Conservation (phyloP, 1,139 yeast genomes). For the Magnusiomyces fungicola region DNA sequence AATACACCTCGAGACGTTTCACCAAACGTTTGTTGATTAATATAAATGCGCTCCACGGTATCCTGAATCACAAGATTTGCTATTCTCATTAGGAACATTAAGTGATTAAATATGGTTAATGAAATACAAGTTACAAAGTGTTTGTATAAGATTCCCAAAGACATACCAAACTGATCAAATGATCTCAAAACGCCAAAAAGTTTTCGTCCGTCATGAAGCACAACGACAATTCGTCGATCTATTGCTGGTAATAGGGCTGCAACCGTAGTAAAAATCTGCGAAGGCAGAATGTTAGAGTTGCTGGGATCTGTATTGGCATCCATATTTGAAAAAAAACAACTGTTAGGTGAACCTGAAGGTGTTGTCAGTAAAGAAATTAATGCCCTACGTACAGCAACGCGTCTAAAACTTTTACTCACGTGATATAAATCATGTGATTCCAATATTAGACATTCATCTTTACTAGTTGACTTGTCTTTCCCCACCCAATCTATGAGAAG, state of each 20-base stretch:
- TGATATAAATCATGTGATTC: no score
- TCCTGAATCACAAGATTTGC: conserved; percentile 91
- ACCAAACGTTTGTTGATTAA: conserved; percentile 52
- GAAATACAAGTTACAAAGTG: neutral
- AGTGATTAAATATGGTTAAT: neutral
- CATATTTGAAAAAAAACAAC: neutral
- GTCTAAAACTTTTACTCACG: no score
- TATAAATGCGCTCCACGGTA: conserved; percentile 77
- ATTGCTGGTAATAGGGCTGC: conserved; percentile 94
- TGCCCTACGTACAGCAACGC: no score
- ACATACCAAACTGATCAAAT: conserved; percentile 73
- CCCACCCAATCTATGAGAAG: no score
- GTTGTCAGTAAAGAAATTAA: no score
- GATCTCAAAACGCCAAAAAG: conserved; percentile 88
- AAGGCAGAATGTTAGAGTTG: conserved; percentile 28
- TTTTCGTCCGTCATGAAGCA: conserved; percentile 84
- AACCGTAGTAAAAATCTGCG: conserved; percentile 89
- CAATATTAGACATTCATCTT: no score
- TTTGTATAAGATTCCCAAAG: neutral
- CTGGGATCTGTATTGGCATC: neutral
- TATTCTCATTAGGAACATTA: conserved; percentile 8
- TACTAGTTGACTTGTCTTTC: no score
- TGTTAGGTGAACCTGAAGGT: no score
- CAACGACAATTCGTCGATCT: conserved; percentile 74
- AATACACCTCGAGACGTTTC: conserved; percentile 74